These are phyloP conservation scores for Rhodomyrtus tomentosa DNA, from an alignment of 345 rosid species.

Conservation along the genomic window DNA sequence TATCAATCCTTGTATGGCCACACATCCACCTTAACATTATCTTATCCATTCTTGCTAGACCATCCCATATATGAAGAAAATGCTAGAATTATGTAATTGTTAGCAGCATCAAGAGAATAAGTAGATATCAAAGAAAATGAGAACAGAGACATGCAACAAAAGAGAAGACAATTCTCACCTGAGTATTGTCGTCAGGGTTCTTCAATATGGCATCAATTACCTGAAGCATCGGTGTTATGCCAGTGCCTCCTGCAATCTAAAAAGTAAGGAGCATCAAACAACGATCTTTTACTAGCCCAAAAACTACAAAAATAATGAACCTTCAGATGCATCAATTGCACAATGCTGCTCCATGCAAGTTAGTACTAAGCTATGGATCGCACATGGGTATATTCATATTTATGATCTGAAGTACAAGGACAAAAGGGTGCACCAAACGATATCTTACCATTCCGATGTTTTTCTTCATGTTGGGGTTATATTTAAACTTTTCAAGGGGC, in stretches of 20 bases:
- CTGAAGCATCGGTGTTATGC: conserved; percentile 98
- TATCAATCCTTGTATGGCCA: too few relatives aligned
- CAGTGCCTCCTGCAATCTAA: conserved; percentile 93
- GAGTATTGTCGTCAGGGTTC: conserved; percentile 85
- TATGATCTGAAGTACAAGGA: not conserved
- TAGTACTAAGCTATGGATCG: not conserved
- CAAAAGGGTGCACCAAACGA: conserved; percentile 3
- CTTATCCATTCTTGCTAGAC: too few relatives aligned
- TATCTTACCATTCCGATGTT: conserved; percentile 86
- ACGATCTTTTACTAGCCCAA: not conserved
- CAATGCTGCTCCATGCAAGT: not conserved
- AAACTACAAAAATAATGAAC: not conserved
- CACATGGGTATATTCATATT: not conserved
- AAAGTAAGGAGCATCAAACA: not conserved
- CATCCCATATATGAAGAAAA: not conserved
- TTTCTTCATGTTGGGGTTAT: conserved; percentile 92
- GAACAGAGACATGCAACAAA: not conserved
- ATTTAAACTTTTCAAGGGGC: conserved; percentile 84
- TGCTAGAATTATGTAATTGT: not conserved
- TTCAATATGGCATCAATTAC: conserved; percentile 79
- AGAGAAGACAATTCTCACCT: conserved; percentile 27
- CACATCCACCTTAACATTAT: too few relatives aligned
- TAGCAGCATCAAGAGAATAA: not conserved
- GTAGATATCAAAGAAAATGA: not conserved
- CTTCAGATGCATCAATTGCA: not conserved